phyloP scores from a whole-genome alignment of 495 filamentous ascomycete species.

The Aspergillus cristatus region DNA sequence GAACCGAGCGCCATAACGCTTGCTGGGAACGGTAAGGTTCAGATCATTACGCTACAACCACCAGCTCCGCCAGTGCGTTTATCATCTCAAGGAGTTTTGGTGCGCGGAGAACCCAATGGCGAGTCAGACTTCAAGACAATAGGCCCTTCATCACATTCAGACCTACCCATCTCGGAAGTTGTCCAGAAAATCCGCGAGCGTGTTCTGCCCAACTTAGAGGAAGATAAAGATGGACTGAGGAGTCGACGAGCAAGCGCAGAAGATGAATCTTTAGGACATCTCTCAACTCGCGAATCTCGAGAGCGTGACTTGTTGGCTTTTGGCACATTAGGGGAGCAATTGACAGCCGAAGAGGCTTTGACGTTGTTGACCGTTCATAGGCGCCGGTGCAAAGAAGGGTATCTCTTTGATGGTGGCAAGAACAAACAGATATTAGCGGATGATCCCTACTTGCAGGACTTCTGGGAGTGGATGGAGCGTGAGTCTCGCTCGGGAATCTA shows the following conservation, averaged over 20 bases:
- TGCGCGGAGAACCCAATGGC: constrained; percentile 21
- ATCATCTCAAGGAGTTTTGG: constrained; percentile 34
- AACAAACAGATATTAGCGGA: constrained; percentile 62
- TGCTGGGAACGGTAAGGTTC: constrained; percentile 56
- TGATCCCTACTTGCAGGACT: constrained; percentile 62
- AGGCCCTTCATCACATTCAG: constrained; percentile 21
- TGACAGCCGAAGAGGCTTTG: constrained; percentile 34
- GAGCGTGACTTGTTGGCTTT: constrained; percentile 29
- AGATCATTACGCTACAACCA: constrained; percentile 52
- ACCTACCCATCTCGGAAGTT: constrained; percentile 20
- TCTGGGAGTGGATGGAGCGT: constrained; percentile 74
- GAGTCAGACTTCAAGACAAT: constrained; percentile 24
- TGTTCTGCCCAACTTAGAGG: constrained; percentile 13
- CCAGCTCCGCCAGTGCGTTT: constrained; percentile 43
- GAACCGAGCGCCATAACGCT: constrained; percentile 60
- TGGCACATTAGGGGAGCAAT: constrained; percentile 13
- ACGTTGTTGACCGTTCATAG: constrained; percentile 35
- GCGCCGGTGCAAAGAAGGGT: constrained; percentile 58
- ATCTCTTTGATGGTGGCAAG: constrained; percentile 61
- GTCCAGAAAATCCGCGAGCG: constrained; percentile 22
- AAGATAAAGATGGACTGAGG: not conserved
- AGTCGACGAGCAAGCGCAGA: constrained; percentile 1
- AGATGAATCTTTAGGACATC: constrained; percentile 13
- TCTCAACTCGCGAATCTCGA: constrained; percentile 36
- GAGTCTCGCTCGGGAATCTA: constrained; percentile 15